These are phyloP conservation scores for Suillus clintonianus DNA, from an alignment of 768 basidiomycete genomes.

Conservation along the genomic window DNA sequence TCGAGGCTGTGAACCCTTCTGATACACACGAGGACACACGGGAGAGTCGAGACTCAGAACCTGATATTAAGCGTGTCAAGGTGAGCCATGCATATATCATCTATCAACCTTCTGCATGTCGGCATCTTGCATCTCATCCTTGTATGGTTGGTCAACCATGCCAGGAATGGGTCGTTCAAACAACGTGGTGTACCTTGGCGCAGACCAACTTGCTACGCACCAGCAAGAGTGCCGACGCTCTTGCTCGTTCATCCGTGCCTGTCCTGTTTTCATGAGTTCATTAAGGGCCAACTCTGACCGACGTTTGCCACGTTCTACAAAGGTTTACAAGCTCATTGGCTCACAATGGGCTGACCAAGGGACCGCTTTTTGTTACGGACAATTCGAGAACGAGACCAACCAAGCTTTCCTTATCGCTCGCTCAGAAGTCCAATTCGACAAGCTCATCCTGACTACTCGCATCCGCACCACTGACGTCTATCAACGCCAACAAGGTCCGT, in stretches of 20 bases:
- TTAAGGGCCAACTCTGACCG: constrained; percentile 31
- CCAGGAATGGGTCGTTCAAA: constrained; percentile 20
- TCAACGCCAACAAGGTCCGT: constrained; percentile 81
- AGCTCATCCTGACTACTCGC: constrained; percentile 76
- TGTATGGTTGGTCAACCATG: constrained; percentile 20
- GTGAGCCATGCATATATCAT: constrained; percentile 41
- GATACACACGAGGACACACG: constrained; percentile 56
- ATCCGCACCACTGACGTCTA: constrained; percentile 85
- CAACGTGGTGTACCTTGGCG: constrained; percentile 24
- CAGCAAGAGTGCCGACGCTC: constrained; percentile 17
- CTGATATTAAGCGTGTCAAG: constrained; percentile 86
- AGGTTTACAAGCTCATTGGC: constrained; percentile 95
- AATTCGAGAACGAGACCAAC: constrained; percentile 74
- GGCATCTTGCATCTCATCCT: constrained; percentile 13
- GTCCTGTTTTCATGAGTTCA: constrained; percentile 32
- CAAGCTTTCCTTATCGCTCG: constrained; percentile 86
- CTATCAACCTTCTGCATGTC: constrained; percentile 15
- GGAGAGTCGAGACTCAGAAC: constrained; percentile 63
- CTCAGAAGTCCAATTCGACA: constrained; percentile 69
- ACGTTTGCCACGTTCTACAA: constrained; percentile 24
- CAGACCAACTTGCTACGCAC: constrained; percentile 13
- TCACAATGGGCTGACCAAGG: constrained; percentile 95
- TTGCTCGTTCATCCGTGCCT: constrained; percentile 21
- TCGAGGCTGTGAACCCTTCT: constrained; percentile 39
- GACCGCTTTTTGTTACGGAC: constrained; percentile 94